Evolutionary conservation across 495 filamentous ascomycete genomes (phyloP), one percentile per base, ranked within the genome.

Genomic region (Podospora tetraspora): DNA sequence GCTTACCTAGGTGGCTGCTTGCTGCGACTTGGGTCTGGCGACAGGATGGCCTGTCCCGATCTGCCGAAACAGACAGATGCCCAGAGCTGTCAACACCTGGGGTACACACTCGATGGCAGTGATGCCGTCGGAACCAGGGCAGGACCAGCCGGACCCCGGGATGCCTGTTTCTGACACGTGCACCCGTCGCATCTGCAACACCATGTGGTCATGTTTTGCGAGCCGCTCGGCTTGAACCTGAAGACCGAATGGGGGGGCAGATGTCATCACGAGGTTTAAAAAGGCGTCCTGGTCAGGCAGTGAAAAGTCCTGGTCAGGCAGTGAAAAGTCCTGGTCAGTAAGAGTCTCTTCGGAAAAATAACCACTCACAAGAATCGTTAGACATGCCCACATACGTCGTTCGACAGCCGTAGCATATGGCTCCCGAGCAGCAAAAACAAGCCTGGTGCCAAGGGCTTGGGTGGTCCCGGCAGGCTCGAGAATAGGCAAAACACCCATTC

Each of bases 401-500:
- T 27, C 11, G 22, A 59, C 22, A 21, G 62, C 29, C 24, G 29
- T 58, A 6, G 34, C 34, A 13, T 16, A 5, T 59, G 24, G 58
- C 58, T 59, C 58, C 23, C 59, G 59, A 16, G 24, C 1, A 25
- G 27, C 23, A 29, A 25, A 23, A 61, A 61, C 57, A 61, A 43
- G 24, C 19, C 32, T 34, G 65, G 57, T 29, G 27, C 30, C 57
- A 66, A 21, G 60, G 52, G 65, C 65, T 61, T 66, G 58, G 43
- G 30, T 66, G 30, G 52, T 63, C 32, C 65, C 43, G 64, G 67
- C 57, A 61, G 63, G 63, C 64, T 60, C 62, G 37, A 24, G 64
- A 68, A 72, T 69, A 69, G 69, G 73, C 68, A 75, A 59, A 72
- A 69, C 30, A 57, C 37, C 21, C 32, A 62, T 61, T 34, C 23